Conservation (phyloP, 1,284 basidiomycete species). For the Puccinia triticina region DNA sequence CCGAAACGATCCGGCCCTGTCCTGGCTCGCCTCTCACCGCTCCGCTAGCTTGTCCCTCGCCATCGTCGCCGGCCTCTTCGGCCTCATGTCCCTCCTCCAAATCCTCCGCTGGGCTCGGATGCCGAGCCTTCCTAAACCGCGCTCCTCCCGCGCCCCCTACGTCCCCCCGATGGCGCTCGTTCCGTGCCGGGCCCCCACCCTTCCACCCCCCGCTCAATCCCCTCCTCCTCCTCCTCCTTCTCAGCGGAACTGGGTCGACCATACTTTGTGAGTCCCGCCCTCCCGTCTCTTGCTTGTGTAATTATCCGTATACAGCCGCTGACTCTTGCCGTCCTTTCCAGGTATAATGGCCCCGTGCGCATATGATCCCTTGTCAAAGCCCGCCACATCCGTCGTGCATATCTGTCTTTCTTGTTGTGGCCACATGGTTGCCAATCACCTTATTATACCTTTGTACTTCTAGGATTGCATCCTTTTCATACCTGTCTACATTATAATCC, state of each 20-base stretch:
- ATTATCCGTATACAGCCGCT: no score
- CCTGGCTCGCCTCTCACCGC: conserved; percentile 60
- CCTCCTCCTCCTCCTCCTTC: not conserved
- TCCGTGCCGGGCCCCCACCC: no score
- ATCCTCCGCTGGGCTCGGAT: not conserved
- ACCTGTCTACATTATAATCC: no score
- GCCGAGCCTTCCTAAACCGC: not conserved
- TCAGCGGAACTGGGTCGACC: conserved; percentile 34
- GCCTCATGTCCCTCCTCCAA: conserved; percentile 17
- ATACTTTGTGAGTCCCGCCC: conserved; percentile 1
- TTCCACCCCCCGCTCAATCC: not conserved
- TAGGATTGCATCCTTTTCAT: no score
- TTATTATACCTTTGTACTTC: no score
- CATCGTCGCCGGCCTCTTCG: conserved; percentile 50
- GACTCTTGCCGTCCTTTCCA: no score
- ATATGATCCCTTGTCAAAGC: no score
- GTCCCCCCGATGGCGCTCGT: not conserved
- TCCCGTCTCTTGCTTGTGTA: no score
- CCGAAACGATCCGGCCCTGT: conserved; percentile 71
- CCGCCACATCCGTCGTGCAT: no score
- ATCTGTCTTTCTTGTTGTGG: no score
- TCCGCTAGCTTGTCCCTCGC: conserved; percentile 57
- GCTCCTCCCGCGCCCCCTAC: not conserved
- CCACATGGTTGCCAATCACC: no score
- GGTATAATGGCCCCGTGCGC: no score